Conservation (phyloP, 1,284 basidiomycete species). For the Pseudozyma pruni region DNA sequence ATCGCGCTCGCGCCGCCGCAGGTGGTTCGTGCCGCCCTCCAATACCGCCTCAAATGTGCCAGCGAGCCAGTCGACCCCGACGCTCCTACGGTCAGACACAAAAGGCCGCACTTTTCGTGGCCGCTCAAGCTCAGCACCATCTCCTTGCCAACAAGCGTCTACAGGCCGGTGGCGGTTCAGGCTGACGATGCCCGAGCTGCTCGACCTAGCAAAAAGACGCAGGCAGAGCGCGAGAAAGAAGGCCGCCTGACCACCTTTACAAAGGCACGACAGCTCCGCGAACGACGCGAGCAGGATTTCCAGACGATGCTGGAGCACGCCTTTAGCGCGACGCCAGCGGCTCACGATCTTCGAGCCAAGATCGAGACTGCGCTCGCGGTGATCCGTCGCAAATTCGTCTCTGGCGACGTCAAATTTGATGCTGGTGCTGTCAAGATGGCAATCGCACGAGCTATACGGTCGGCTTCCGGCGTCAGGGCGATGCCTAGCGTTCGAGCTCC, state of each 20-base stretch:
- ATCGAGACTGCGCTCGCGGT: slow-evolving; percentile 30
- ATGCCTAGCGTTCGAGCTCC: slow-evolving; percentile 30
- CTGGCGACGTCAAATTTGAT: slow-evolving; percentile 28
- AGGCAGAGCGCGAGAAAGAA: slow-evolving; percentile 22
- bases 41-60: slow-evolving; percentile 1
- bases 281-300: slow-evolving; percentile 26
- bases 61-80: slow-evolving; percentile 5
- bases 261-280: slow-evolving; percentile 41
- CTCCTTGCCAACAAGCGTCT: slow-evolving; percentile 17
- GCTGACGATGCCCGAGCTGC: background rate
- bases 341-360: slow-evolving; percentile 24
- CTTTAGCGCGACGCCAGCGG: slow-evolving; percentile 15
- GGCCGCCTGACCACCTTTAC: slow-evolving; percentile 35
- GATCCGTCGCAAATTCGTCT: slow-evolving; percentile 34
- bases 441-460: slow-evolving; percentile 24
- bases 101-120: slow-evolving; percentile 26
- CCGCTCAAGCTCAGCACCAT: slow-evolving; percentile 29
- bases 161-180: background rate
- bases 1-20: slow-evolving; percentile 21
- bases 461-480: slow-evolving; percentile 17
- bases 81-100: background rate
- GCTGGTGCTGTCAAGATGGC: slow-evolving; percentile 22
- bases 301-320: slow-evolving; percentile 28
- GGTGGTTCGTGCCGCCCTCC: slow-evolving; percentile 25
- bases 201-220: slow-evolving; percentile 1